Base-by-base conservation (phyloP, 1,284 basidiomycete species). In the Sporisorium reilianum region DNA sequence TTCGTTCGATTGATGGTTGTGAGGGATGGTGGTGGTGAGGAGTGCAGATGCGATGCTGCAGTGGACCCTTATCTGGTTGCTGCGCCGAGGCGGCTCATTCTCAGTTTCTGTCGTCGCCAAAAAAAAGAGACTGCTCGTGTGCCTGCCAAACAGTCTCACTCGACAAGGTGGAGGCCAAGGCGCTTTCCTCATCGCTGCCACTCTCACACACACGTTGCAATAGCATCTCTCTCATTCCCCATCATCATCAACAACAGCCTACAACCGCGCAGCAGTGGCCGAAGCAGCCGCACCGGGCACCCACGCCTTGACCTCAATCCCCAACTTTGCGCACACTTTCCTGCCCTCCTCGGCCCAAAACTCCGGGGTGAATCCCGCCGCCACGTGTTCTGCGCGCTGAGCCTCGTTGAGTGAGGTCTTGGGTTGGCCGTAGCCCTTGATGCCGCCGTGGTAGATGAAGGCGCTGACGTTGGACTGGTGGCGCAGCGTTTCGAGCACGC, bases 401-500 rank as follows among this genome's bases (percentile, higher is more conserved):
- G 46, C 9, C 16, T 73, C 52, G 26, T 60, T 67, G 16, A 26
- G 23, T 0, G 41, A 40, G n/a, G 55, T 52, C 30, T 58, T 54
- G 0, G 56, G 25, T 41, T 59, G 30, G 2, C 69, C 73, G 30
- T 63, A 75, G 0, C 72, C 72, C 20, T 56, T 55, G 32, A 78
- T 57, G 12, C 70, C 77, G 16, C 77, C 81, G 18, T 34, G 22
- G 16, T 30, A 41, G 51, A 84, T 76, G 66, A 76, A 84, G 12
- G 60, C 41, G 32, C 72, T 54, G 16, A 83, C 80, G 56, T 82
- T 76, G 18, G 41, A 41, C 41, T 79, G 80, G 54, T 60, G 59
- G 1, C 62, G 59, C 7, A 80, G 66, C 25, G 75, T 63, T 42
- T 81, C 80, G 44, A 84, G 69, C n/a, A 83, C 75, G 10, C 81